Base-by-base conservation (phyloP, 331 rosid species). In the Arachis monticola region DNA sequence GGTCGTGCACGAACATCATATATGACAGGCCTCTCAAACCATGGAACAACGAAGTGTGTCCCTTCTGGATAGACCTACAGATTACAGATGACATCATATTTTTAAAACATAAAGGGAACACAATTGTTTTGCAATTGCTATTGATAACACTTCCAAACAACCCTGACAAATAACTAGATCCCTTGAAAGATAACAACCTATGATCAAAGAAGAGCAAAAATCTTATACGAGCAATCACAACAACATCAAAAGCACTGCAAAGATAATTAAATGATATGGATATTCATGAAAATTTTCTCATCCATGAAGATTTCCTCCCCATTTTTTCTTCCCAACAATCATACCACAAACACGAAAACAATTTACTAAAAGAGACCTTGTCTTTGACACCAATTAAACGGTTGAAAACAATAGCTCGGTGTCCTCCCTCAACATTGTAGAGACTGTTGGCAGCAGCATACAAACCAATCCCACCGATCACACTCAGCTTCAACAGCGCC, bases 1-100 rank as follows among this genome's bases (percentile, higher is more conserved):
- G 97, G 96, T 47, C 89, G 85, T 6, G 96, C 92, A 7, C 96
- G 96, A 50, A 94, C 99, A 83, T 92, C 96, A 74, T 90, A 94
- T 77, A 92, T 94, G 48, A 94, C 79, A 0, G 97, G 96, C 80
- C 96, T 86, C 84, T 94, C 99, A 82, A 88, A 88, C 97, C 99
- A 94, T 1, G 99, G 97, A 64, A 92, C 71, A n/a, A 88, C 73
- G 4, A 94, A 78, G 67, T 94, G 99, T 0, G 99, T 90, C 60
- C 99, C 97, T 94, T 94, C 96, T 41, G 99, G 96, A 82, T 90
- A 92, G 61, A 94, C 96, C 96, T 94, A 76, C 75, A 85, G 13
- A 60, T 74, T 32, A 64, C 80, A 48, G 74, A 72, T 2, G 9
- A 61, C 1, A 47, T 8, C 50, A 53, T 52, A 22, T 56, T 67